phyloP scores from a whole-genome alignment of 2,329 filamentous ascomycete species.

The Arthroderma sp. region DNA sequence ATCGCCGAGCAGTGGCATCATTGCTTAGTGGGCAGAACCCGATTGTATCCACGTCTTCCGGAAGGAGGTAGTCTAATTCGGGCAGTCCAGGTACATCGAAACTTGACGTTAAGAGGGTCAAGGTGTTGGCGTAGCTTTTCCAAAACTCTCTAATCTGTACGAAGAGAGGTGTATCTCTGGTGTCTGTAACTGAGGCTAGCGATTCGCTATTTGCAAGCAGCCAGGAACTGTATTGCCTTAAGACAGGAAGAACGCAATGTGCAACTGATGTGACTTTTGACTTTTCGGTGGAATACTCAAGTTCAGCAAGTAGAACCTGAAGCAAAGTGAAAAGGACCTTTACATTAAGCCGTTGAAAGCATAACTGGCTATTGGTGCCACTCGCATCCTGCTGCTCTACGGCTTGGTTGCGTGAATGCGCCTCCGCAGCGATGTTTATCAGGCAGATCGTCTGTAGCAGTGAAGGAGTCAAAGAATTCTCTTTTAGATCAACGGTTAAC shows the following conservation, averaged over 20 bases:
- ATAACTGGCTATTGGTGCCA: slow-evolving; percentile 37
- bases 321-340: slow-evolving; percentile 62
- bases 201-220: slow-evolving; percentile 43
- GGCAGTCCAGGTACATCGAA: slow-evolving; percentile 47
- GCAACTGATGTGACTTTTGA: slow-evolving; percentile 44
- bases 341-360: slow-evolving; percentile 63
- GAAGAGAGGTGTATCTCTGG: slow-evolving; percentile 40
- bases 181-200: slow-evolving; percentile 35
- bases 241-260: slow-evolving; percentile 48
- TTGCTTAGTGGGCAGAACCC: slow-evolving; percentile 50
- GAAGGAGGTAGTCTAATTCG: slow-evolving; percentile 48
- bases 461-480: slow-evolving; percentile 45
- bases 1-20: slow-evolving; percentile 37
- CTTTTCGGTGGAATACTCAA: slow-evolving; percentile 44
- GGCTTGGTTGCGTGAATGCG: slow-evolving; percentile 51
- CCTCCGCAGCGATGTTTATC: slow-evolving; percentile 74
- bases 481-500: slow-evolving; percentile 58
- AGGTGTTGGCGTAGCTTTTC: slow-evolving; percentile 50
- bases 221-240: slow-evolving; percentile 59
- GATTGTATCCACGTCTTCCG: slow-evolving; percentile 54
- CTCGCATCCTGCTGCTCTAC: slow-evolving; percentile 24
- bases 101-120: slow-evolving; percentile 45
- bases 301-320: slow-evolving; percentile 54
- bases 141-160: slow-evolving; percentile 49
- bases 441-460: slow-evolving; percentile 67